Percentiles rank a stretch among this genome's conserved stretches.
phyloP scores from a whole-genome alignment of 345 rosid species.

The Gossypium rotundifolium region DNA sequence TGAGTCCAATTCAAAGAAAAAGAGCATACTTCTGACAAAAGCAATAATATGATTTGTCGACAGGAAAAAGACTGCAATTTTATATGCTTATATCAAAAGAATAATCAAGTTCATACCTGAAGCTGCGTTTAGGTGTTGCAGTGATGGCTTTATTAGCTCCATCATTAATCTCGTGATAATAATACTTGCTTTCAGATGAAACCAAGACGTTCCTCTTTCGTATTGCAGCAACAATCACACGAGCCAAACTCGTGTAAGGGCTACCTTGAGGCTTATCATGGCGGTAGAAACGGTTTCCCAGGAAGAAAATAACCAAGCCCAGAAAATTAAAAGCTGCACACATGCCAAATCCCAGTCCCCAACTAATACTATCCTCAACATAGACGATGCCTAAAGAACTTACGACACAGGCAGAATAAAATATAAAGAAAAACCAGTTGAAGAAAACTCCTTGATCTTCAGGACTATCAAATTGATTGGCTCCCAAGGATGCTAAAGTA shows the following conservation, averaged over 20 bases:
- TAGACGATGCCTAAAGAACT: slow-evolving; percentile 14
- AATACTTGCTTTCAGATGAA: slow-evolving; percentile 1
- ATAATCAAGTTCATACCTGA: slow-evolving; percentile 22
- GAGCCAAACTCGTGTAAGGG: slow-evolving; percentile 13
- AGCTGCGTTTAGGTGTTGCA: slow-evolving; percentile 8
- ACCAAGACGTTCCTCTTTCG: slow-evolving; percentile 10
- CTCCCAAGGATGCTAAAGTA: slow-evolving; percentile 25
- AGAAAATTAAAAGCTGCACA: slow-evolving; percentile 9
- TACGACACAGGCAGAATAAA: background rate
- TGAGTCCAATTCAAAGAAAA: no score
- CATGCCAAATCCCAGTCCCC: slow-evolving; percentile 25
- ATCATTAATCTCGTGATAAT: background rate
- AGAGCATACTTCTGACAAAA: no score
- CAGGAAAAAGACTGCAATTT: background rate
- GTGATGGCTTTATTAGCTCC: background rate
- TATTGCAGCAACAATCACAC: slow-evolving; percentile 20
- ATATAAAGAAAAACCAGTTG: slow-evolving; percentile 20
- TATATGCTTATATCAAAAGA: background rate
- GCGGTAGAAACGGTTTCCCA: slow-evolving; percentile 14
- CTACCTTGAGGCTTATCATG: slow-evolving; percentile 18
- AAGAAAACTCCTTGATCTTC: slow-evolving; percentile 18
- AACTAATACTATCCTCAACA: slow-evolving; percentile 19
- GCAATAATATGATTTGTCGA: no score
- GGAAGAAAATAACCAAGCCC: slow-evolving; percentile 5
- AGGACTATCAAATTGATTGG: slow-evolving; percentile 16